Evolutionary conservation across 345 rosid genomes (phyloP).

Genomic region (Citrus cavaleriei): DNA sequence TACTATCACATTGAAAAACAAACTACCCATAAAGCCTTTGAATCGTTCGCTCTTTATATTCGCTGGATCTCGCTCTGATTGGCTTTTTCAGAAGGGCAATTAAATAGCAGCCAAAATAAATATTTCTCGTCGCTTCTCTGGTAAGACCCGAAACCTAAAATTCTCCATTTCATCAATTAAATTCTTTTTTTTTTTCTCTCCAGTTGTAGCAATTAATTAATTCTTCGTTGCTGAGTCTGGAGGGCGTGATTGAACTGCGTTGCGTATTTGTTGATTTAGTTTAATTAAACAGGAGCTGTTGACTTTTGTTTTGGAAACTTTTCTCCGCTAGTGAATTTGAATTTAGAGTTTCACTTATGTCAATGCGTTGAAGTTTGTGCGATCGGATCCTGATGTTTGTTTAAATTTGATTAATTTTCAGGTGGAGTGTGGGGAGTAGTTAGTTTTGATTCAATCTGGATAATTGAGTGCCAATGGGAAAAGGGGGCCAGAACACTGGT

Average conservation of each 20-base stretch:
- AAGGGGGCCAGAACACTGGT: conserved; percentile 52
- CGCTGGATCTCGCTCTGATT: conserved; percentile 13
- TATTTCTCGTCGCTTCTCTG: background rate
- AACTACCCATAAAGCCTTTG: conserved; percentile 6
- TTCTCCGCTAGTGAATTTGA: background rate
- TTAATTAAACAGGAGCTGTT: background rate
- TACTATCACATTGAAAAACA: background rate
- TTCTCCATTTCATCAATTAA: background rate
- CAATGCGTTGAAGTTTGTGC: background rate
- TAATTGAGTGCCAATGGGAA: conserved; percentile 47
- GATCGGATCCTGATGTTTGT: background rate
- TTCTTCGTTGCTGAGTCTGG: background rate
- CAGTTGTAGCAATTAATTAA: background rate
- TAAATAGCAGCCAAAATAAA: background rate
- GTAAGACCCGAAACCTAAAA: background rate
- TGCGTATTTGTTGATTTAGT: background rate
- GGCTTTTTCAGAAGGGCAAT: background rate
- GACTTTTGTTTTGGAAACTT: background rate
- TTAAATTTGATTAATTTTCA: background rate
- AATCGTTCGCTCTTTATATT: conserved; percentile 23
- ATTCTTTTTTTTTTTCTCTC: background rate
- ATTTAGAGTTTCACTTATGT: background rate
- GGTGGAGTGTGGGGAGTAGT: background rate
- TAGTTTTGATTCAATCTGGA: background rate
- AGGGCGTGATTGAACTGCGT: background rate